Evolutionary conservation across 148 eudicot species (phyloP), one percentile per base, ranked within the genome.

Genomic region (Pouteria glomerata): DNA sequence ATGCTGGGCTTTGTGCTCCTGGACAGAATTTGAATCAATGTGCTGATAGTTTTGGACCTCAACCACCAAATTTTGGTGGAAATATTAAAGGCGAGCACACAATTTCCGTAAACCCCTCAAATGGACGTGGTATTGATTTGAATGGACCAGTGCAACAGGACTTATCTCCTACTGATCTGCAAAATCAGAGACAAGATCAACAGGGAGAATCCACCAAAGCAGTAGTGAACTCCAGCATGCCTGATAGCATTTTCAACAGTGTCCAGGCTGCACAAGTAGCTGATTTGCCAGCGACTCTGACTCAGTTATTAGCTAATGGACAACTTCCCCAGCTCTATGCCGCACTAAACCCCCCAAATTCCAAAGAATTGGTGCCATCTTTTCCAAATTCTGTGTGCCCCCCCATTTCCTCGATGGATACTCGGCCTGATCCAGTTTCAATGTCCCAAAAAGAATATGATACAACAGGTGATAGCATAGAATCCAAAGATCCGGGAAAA

Each of bases 301-400:
- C 83, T 59, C 85, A 83, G 70, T 77, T 80, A 67, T 73, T 86
- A 65, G 86, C 77, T 63, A 80, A 76, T 69, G 77, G 80, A 71
- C 87, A 77, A 75, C 82, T 71, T 64, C 77, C 87, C 47, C 85
- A 88, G 35, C 70, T 76, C 39, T 74, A 75, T 29, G 69, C 87
- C 27, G 86, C 66, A 24, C 73, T 70, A 42, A 63, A 78, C 44
- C 73, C 77, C 34, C 73, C 83, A 12, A 73, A 57, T 42, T 42
- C 80, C 13, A 33, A 35, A 6, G 73, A 63, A 15, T 42, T 67
- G 41, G 57, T 72, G 67, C 83, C 82, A 76, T 72, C 83, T 30
- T 65, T 41, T 37, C 56, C 77, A 16, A 34, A 66, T 35, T 47
- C 75, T 73, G 61, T 26, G 13, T 31, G 12, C 34, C 31, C 69